Evolutionary conservation across 1,284 basidiomycete species (phyloP), one percentile per base, ranked within the genome.

Genomic region (Boletus mariae): DNA sequence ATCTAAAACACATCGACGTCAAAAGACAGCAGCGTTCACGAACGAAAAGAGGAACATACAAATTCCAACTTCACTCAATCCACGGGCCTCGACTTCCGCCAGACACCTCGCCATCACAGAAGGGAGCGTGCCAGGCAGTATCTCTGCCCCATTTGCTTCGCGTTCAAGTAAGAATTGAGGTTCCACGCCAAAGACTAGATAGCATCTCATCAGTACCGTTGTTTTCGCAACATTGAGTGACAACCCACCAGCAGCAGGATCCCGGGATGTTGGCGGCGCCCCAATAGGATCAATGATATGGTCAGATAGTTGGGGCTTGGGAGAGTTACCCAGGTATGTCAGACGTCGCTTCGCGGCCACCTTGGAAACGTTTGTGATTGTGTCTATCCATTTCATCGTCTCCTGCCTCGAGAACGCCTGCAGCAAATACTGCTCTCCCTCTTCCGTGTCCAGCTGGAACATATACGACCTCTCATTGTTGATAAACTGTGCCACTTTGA

Each of bases 381-480:
- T 83, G 23, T 85, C 81, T 53, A 90, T 76, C 90, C 91, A 93
- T 59, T 78, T 83, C 49, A 68, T 75, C 80, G 89, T 84, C 58
- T 91, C 88, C 29, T 75, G 72, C 65, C 77, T 81, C 54, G 78
- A 82, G 31, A 82, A 67, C 1, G 88, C 84, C 66, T 93, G 90
- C 15, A 93, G 71, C 26, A 92, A 69, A 60, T 90, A 90, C 60
- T 87, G 83, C 0, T 87, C 89, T 5, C 91, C 91, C 64, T 93
- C 90, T 64, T 93, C 91, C 1, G 90, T 89, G 59, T 87, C 82
- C 38, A 93, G 74, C 63, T 88, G 83, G 74, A 92, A 90, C 35
- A 82, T 84, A 65, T 84, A 92, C 44, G 89, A 88, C 29, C 90
- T 78, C 56, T 89, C 86, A 62, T 85, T 84, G 65, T 90, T 90